These are phyloP conservation scores for Penicillium mononematosum DNA, from an alignment of 495 filamentous ascomycete genomes.

Conservation along the genomic window DNA sequence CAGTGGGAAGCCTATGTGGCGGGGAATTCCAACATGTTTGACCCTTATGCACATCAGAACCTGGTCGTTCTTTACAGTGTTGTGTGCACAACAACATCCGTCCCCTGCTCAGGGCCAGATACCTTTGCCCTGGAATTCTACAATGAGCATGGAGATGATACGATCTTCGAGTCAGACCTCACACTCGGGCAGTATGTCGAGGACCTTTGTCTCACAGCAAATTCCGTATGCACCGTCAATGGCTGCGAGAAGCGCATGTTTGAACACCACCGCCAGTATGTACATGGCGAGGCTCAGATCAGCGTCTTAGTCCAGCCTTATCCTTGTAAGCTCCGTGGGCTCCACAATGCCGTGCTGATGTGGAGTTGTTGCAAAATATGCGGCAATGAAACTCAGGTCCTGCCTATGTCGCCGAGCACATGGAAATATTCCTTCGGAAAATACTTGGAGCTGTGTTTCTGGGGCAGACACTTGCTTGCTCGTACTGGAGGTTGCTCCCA, in stretches of 20 bases:
- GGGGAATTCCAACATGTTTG: constrained; percentile 80
- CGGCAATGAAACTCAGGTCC: constrained; percentile 80
- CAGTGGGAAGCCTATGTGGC: constrained; percentile 94
- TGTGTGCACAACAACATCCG: constrained; percentile 84
- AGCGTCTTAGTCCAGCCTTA: constrained; percentile 82
- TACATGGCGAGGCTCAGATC: constrained; percentile 91
- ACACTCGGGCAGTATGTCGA: constrained; percentile 96
- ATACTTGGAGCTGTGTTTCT: constrained; percentile 94
- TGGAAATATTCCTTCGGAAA: constrained; percentile 99
- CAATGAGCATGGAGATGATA: constrained; percentile 71
- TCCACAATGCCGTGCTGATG: constrained; percentile 86
- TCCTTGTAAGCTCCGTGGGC: constrained; percentile 64
- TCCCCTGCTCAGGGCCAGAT: constrained; percentile 88
- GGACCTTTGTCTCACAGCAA: constrained; percentile 74
- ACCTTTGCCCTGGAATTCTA: constrained; percentile 87
- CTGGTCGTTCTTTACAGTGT: constrained; percentile 93
- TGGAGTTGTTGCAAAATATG: constrained; percentile 96
- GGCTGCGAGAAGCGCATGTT: constrained; percentile 86
- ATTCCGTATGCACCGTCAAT: constrained; percentile 72
- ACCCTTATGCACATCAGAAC: constrained; percentile 91
- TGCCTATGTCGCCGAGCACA: constrained; percentile 90
- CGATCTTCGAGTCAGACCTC: constrained; percentile 75
- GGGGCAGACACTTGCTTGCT: constrained; percentile 79
- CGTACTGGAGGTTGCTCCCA: constrained; percentile 85
- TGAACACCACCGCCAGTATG: constrained; percentile 95